Base-by-base conservation (phyloP, 495 filamentous ascomycete genomes). In the Entonaema liquescens region DNA sequence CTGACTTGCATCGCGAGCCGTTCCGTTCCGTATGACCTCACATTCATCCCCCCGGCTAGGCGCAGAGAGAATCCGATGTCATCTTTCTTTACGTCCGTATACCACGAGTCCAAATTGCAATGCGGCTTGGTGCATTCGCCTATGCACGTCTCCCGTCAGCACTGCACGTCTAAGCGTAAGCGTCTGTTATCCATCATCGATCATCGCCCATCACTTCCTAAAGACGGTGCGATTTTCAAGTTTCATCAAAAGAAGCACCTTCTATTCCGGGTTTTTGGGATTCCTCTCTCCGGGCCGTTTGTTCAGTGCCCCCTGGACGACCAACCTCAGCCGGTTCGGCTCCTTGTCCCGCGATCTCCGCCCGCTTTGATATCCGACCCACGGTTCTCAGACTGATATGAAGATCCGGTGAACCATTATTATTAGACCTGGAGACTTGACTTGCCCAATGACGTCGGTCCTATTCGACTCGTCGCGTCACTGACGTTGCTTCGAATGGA, bases 291-390 rank as follows among this genome's bases (percentile, higher is more conserved):
- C 65, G 70, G 70, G 23, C 65, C 65, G 70, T 57, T 23, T 61
- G 53, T 13, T 69, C 57, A 62, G 19, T 23, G 36, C 42, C 35
- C 19, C 29, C 19, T 68, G 65, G 53, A 69, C 65, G 58, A 60
- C 60, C 65, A 25, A 68, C 65, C 70, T 73, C 70, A 73, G 70
- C 70, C 70, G 70, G 42, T 26, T 73, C 70, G 70, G 70, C 21
- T 68, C 53, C 52, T 35, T 47, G 53, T 69, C 70, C 70, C 70
- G 70, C 62, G 29, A 73, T 68, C 65, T 73, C 70, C 70, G 70
- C 42, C 49, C 49, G 61, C 65, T 69, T 53, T 69, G 65, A 66
- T 55, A 57, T 47, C 53, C 65, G 65, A 53, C 54, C 70, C 70
- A 66, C 65, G 65, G 57, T 65, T 54, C 70, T 66, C 57, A 73